phyloP scores from a whole-genome alignment of 1,284 basidiomycete genomes.

The Sanghuangporus weigelae region DNA sequence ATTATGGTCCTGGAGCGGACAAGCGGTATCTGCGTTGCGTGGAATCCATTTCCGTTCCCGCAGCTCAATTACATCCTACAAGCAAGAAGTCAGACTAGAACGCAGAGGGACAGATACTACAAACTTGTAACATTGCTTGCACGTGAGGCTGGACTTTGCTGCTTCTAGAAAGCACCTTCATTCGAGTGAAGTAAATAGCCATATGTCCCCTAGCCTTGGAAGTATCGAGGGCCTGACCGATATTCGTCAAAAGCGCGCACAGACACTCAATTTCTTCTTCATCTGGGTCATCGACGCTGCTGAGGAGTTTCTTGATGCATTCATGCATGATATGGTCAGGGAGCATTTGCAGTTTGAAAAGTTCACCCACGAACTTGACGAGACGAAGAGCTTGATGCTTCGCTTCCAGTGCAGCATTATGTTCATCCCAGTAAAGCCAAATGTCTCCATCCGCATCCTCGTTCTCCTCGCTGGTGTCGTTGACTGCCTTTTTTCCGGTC shows the following conservation, averaged over 20 bases:
- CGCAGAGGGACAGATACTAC: no score
- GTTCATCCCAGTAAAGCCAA: slow-evolving; percentile 90
- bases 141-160: slow-evolving; percentile 79
- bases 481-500: slow-evolving; percentile 53
- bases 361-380: slow-evolving; percentile 95
- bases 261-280: slow-evolving; percentile 97
- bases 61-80: no score
- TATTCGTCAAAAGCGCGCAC: slow-evolving; percentile 88
- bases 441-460: slow-evolving; percentile 50
- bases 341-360: slow-evolving; percentile 96
- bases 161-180: slow-evolving; percentile 77
- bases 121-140: slow-evolving; percentile 95
- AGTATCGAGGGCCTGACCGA: slow-evolving; percentile 79
- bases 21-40: no score
- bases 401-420: slow-evolving; percentile 94
- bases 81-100: no score
- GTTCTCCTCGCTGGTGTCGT: slow-evolving; percentile 27
- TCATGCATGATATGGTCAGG: slow-evolving; percentile 95
- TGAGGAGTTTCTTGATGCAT: slow-evolving; percentile 91
- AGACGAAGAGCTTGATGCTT: slow-evolving; percentile 96
- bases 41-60: no score
- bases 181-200: slow-evolving; percentile 90
- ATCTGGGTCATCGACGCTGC: slow-evolving; percentile 90
- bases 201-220: slow-evolving; percentile 78
- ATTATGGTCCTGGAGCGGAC: no score